Evolutionary conservation across 106 monocot species (phyloP).

Genomic region (Gastrodia elata): DNA sequence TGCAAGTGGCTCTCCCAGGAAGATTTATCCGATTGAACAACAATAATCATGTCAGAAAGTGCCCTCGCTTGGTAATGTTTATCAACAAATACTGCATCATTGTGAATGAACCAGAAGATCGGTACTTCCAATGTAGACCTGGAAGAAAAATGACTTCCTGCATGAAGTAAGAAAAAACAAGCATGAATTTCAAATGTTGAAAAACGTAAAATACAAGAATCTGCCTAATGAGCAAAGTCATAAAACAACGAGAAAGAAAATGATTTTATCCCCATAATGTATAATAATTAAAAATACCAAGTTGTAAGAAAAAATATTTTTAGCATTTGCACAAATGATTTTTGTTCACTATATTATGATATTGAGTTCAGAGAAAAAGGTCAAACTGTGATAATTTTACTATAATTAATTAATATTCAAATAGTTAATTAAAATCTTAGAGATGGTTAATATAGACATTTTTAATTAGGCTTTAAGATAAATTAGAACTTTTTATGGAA

Average conservation of each 20-base stretch:
- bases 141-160: slow-evolving; percentile 58
- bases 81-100: slow-evolving; percentile 73
- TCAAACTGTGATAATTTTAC: too few relatives aligned
- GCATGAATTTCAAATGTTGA: not conserved
- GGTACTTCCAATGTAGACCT: slow-evolving; percentile 83
- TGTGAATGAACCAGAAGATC: slow-evolving; percentile 93
- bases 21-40: slow-evolving; percentile 77
- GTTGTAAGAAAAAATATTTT: not conserved
- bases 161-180: slow-evolving; percentile 11
- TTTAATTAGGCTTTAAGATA: too few relatives aligned
- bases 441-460: too few relatives aligned
- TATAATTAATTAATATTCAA: too few relatives aligned
- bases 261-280: not conserved
- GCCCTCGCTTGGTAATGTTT: slow-evolving; percentile 91
- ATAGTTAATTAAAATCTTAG: too few relatives aligned
- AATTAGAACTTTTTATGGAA: too few relatives aligned
- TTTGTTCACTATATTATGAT: not conserved
- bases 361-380: not conserved
- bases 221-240: not conserved
- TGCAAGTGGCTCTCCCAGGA: slow-evolving; percentile 96
- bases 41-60: slow-evolving; percentile 86
- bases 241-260: not conserved
- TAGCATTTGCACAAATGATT: not conserved
- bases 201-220: not conserved
- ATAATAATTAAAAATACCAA: not conserved